Evolutionary conservation across 371 early-diverging fungal genomes (phyloP).

Genomic region (Rhizopus delemar): DNA sequence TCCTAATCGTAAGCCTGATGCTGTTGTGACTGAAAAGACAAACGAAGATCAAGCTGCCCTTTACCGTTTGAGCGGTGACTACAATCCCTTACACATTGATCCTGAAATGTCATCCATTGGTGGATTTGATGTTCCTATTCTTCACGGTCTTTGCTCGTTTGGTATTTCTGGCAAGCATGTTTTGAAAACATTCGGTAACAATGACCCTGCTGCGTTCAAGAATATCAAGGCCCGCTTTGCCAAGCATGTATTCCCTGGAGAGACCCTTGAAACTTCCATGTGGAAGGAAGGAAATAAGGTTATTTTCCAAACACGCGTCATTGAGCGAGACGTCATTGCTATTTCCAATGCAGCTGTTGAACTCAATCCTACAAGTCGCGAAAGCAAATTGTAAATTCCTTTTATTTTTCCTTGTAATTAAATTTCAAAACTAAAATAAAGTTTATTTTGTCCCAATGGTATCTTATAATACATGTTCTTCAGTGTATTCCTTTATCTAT

Average conservation of each 20-base stretch:
- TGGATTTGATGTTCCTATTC: constrained; percentile 93
- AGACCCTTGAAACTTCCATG: constrained; percentile 93
- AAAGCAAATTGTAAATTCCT: constrained; percentile 44
- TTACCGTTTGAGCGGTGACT: constrained; percentile 89
- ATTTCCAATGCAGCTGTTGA: constrained; percentile 89
- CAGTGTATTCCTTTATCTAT: too few species aligned
- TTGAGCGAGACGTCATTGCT: constrained; percentile 86
- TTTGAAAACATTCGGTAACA: constrained; percentile 70
- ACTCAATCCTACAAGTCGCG: constrained; percentile 44
- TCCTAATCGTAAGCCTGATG: constrained; percentile 86
- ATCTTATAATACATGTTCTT: neutral
- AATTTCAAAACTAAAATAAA: neutral
- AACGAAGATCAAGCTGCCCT: constrained; percentile 91
- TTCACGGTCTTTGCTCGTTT: constrained; percentile 93
- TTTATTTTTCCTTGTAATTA: constrained; percentile 1
- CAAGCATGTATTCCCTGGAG: constrained; percentile 94
- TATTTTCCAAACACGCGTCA: constrained; percentile 88
- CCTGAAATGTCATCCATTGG: constrained; percentile 92
- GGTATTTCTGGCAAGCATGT: constrained; percentile 92
- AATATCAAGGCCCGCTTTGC: constrained; percentile 91
- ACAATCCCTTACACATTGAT: constrained; percentile 94
- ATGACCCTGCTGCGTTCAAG: constrained; percentile 72
- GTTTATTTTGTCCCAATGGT: neutral
- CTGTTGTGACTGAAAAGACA: constrained; percentile 80
- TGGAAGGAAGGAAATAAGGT: constrained; percentile 91